Evolutionary conservation across 2,329 filamentous ascomycete genomes (phyloP).

Genomic region (Lachnellula occidentalis): DNA sequence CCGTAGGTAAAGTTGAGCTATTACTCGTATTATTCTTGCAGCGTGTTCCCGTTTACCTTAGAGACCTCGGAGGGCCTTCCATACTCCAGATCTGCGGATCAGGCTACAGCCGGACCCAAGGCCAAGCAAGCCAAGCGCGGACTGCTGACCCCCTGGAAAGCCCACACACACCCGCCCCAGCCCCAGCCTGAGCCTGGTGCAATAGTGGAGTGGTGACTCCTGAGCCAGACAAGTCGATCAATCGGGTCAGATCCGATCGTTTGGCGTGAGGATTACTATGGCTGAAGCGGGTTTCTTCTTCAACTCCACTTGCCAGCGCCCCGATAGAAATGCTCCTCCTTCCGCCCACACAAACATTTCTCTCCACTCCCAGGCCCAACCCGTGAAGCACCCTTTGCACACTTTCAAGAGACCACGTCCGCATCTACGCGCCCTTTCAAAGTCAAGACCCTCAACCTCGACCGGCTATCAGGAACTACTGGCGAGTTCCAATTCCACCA

Average conservation of each 20-base stretch:
- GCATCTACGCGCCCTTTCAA: conserved; percentile 2
- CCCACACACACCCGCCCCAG: too few species aligned
- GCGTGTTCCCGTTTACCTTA: too few species aligned
- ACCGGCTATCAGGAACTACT: conserved; percentile 1
- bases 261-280: conserved; percentile 9
- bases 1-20: too few species aligned
- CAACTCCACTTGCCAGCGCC: conserved; percentile 20
- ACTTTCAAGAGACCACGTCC: conserved; percentile 10
- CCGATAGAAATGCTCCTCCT: conserved; percentile 18
- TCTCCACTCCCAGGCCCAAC: conserved; percentile 17
- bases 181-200: too few species aligned
- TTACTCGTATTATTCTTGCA: too few species aligned
- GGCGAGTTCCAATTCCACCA: conserved; percentile 2
- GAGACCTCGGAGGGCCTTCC: too few species aligned
- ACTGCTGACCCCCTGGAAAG: too few species aligned
- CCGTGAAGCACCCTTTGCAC: conserved; percentile 15
- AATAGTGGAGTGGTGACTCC: too few species aligned
- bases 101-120: too few species aligned
- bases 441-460: conserved; percentile 12
- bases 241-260: not conserved
- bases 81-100: too few species aligned
- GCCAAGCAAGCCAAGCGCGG: too few species aligned
- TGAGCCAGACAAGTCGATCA: not conserved
- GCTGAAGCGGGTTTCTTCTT: conserved; percentile 25
- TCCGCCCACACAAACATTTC: conserved; percentile 23